Base-by-base conservation (phyloP, 306 rosid genomes). In the Lupinus albus region DNA sequence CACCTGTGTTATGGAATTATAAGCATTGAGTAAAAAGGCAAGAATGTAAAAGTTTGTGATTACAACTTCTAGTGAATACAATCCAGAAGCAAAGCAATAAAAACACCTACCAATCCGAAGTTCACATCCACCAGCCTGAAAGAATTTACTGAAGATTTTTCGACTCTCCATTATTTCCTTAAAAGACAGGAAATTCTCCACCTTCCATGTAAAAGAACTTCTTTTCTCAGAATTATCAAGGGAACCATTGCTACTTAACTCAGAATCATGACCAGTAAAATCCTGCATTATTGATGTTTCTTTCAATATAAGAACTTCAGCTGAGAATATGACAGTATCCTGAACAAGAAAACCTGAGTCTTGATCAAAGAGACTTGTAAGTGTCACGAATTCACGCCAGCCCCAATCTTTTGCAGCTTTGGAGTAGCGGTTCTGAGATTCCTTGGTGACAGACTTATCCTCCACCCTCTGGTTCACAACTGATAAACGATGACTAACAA, bases 381-480 rank as follows among this genome's bases (percentile, higher is more conserved):
- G 99, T 0, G 99, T 94, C 83, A 94, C 99, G 81, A 94, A 94
- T 83, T 94, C 99, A 78, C 99, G 94, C 99, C 99, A 94, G 11
- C 99, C 99, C 99, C 99, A 94, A 80, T 94, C 99, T 84, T 94
- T 94, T 70, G 97, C 99, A 67, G 97, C 97, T 87, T 94, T 94
- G 70, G 99, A 90, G 84, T 94, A 94, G 72, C 99, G 99, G 68
- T 94, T 94, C 67, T 94, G 99, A 79, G 99, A 94, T 74, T 94
- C 99, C 87, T 94, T 94, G 10, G 91, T 88, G 77, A 94, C 97
- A 78, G 99, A 94, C 81, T 94, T 94, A 16, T 94, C 97, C 64
- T 94, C 99, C 80, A 71, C 65, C 80, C 64, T 90, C 83, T 88
- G 99, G 84, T 94, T 94, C 72, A 91, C 96, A 72, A 94, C 99